Base-by-base conservation (phyloP, 139 green algal genomes). In the Tetraselmis striata region DNA sequence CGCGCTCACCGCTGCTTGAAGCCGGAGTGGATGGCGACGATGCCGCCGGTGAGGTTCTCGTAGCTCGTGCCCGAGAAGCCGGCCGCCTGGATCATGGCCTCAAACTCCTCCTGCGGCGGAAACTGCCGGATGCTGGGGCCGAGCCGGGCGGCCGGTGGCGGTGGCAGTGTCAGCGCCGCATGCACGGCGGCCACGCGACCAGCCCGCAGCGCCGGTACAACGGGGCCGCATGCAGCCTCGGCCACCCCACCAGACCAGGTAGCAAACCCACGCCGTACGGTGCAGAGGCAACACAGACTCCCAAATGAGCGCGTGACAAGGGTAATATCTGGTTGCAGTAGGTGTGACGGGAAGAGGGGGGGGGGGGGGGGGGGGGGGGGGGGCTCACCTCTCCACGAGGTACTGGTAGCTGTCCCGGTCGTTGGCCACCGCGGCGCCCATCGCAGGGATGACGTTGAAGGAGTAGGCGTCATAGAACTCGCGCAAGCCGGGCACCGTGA, bases 361-460 rank as follows among this genome's bases (percentile, higher is more conserved):
- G n/a, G n/a, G n/a, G n/a, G n/a, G n/a, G n/a, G n/a, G n/a, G n/a
- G n/a, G n/a, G n/a, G n/a, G n/a, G n/a, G n/a, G n/a, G n/a, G n/a
- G n/a, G n/a, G n/a, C n/a, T n/a, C n/a, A n/a, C n/a, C n/a, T 96
- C 82, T 99, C 97, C 75, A 99, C 97, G 31, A 99, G 89, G 86
- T 99, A 99, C 87, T 96, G 91, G 88, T 99, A 99, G 79, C 88
- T 95, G 1, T 84, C 89, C 0, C 83, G 85, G 83, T 99, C 97
- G 30, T 88, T 86, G 0, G 96, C 95, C 67, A 99, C 91, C 23
- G 95, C 76, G 29, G 86, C 85, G 1, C 97, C 97, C 23, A 99
- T 92, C 75, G 86, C 81, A 0, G 97, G 97, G 80, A 99, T 99
- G 67, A 98, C 93, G 27, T 92, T 87, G 87, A 98, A 97, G 0